Base-by-base conservation (phyloP, 495 filamentous ascomycete species). In the Xylaria sp. region DNA sequence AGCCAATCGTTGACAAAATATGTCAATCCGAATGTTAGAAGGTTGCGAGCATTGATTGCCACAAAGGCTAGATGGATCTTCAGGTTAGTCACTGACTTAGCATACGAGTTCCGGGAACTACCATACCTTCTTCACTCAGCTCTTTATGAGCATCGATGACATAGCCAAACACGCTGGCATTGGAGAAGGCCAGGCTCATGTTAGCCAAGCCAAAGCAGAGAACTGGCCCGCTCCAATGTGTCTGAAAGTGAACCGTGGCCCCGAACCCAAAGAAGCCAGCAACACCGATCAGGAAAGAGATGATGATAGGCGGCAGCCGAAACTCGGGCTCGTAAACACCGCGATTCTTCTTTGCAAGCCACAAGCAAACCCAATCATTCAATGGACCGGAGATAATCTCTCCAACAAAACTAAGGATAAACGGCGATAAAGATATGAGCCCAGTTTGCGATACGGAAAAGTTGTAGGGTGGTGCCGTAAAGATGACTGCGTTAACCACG, bases 231-330 rank as follows among this genome's bases (percentile, higher is more conserved):
- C 77, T 71, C 86, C 86, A 88, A 73, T 87, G 85, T 21, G 86
- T 88, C 70, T 86, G 74, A 53, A 77, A 83, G 57, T 88, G 82
- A 46, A 89, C 82, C n/a, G 89, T 83, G 57, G 85, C 86, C 29
- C 90, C 89, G n/a, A 86, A 88, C 71, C 88, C 87, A 48, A 86
- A 86, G 71, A 90, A 90, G 46, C 89, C 89, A 11, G 79, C 79
- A 5, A 82, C 74, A n/a, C 80, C 81, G 5, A 87, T 69, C 11
- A 87, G 35, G 41, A 78, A 77, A 2, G 83, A 82, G 17, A 86
- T 79, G 67, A 82, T 59, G 74, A 87, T 84, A 1, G 86, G 79
- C 11, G 84, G 82, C 11, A 89, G 77, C 14, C 87, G 80, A 71
- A 87, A 86, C 76, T 89, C 87, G 5, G 87, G 87, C 77, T 88